These are phyloP conservation scores for Ganoderma multipileum DNA, from an alignment of 1,284 basidiomycete species.

Conservation along the genomic window DNA sequence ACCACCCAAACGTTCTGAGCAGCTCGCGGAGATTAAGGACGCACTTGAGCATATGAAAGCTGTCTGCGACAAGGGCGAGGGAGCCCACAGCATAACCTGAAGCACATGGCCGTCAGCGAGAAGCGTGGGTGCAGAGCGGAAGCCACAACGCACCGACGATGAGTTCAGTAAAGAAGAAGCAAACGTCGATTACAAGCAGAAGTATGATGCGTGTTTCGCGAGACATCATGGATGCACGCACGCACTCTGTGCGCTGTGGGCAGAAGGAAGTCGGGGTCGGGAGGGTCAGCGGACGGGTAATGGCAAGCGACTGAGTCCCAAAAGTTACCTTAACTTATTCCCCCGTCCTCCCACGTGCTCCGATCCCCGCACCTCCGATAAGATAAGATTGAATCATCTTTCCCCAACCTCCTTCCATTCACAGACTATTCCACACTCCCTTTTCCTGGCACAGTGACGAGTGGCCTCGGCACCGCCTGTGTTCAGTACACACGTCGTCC, in stretches of 20 bases:
- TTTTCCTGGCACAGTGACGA: background rate
- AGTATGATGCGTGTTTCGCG: constrained; percentile 81
- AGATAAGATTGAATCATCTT: constrained; percentile 29
- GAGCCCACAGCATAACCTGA: constrained; percentile 94
- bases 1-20: background rate
- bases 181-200: constrained; percentile 83
- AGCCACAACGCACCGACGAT: constrained; percentile 65
- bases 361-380: constrained; percentile 16
- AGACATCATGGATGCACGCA: constrained; percentile 54
- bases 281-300: constrained; percentile 3
- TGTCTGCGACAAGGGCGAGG: constrained; percentile 94
- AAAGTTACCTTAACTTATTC: constrained; percentile 3
- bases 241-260: constrained; percentile 17
- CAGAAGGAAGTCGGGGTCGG: constrained; percentile 9
- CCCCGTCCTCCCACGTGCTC: background rate
- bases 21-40: constrained; percentile 30
- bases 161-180: constrained; percentile 95
- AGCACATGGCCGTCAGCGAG: constrained; percentile 15
- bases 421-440: background rate
- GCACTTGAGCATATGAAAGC: constrained; percentile 98
- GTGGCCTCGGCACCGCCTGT: background rate
- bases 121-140: constrained; percentile 2
- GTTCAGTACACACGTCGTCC: background rate
- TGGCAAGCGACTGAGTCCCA: background rate
- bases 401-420: too few relatives aligned